A percentile compares a stretch with the other conserved stretches of the same genome.
phyloP scores from a whole-genome alignment of 2,329 filamentous ascomycete genomes.

The Fusarium avenaceum region DNA sequence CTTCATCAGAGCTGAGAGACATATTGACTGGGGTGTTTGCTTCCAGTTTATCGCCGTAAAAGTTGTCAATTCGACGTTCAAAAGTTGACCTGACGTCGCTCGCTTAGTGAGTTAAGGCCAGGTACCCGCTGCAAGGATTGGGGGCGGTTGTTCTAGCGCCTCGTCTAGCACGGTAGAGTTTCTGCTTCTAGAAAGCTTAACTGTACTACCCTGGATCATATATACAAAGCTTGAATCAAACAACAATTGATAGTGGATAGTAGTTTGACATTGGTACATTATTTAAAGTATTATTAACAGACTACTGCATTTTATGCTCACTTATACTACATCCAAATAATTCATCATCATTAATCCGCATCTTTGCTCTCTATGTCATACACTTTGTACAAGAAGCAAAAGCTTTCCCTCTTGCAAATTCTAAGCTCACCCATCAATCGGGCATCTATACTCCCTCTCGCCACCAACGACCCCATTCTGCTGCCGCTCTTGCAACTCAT shows the following conservation, averaged over 20 bases:
- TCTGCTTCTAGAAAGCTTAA: conserved; percentile 25
- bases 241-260: too few relatives aligned
- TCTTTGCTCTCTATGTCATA: conserved; percentile 45
- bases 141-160: conserved; percentile 17
- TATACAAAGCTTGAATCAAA: too few relatives aligned
- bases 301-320: not conserved
- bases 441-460: conserved; percentile 67
- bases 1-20: conserved; percentile 55
- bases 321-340: conserved; percentile 12
- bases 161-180: conserved; percentile 6
- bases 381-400: conserved; percentile 45
- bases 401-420: conserved; percentile 7
- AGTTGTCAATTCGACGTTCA: conserved; percentile 11
- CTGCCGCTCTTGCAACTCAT: conserved; percentile 71
- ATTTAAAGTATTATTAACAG: not conserved
- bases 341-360: conserved; percentile 48
- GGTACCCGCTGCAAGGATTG: conserved; percentile 27
- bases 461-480: conserved; percentile 62
- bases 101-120: conserved; percentile 25
- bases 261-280: not conserved
- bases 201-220: conserved; percentile 1
- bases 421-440: conserved; percentile 65
- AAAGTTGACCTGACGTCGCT: conserved; percentile 28
- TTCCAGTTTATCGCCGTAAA: conserved; percentile 1
- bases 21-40: conserved; percentile 35